Base-by-base conservation (phyloP, 176 grass and related monocot genomes). In the Hyparrhenia diplandra region DNA sequence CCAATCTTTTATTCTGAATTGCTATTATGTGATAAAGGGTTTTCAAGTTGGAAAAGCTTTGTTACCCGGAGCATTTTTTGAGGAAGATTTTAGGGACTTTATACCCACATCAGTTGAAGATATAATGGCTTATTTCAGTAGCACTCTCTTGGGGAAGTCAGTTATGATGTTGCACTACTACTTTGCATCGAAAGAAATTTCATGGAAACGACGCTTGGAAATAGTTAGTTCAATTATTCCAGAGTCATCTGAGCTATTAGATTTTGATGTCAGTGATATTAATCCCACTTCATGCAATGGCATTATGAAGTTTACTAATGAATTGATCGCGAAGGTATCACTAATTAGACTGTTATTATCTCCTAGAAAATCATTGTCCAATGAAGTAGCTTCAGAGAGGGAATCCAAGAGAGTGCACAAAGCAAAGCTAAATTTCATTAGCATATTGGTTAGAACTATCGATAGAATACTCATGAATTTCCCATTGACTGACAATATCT, bases 81-180 rank as follows among this genome's bases (percentile, higher is more conserved):
- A 78, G 71, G 89, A 97, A 89, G 82, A 82, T 51, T 88, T 79
- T 84, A 75, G 80, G 6, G 62, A 87, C 80, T 88, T 87, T 58
- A 67, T 58, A 71, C 59, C 80, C 7, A n/a, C 59, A 52, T 92
- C 91, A 71, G 57, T 90, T 90, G 80, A 83, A 58, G 87, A 92
- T 74, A 85, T 92, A 71, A 80, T 64, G 67, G 68, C 27, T 81
- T 75, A 82, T 92, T 92, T 92, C 71, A 84, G 87, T 69, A 83
- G 11, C 71, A 92, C 94, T 77, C 83, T 94, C 66, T 87, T 97
- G 83, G 94, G 92, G 45, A 97, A 88, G 81, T 73, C 94, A 80
- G 49, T 94, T 84, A 88, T 18, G 63, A 92, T 97, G 87, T 78
- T 94, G 59, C 81, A 58, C 45, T 76, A 80, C 75, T 87, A 76